phyloP scores from a whole-genome alignment of 345 rosid genomes.

The Murraya koenigii region DNA sequence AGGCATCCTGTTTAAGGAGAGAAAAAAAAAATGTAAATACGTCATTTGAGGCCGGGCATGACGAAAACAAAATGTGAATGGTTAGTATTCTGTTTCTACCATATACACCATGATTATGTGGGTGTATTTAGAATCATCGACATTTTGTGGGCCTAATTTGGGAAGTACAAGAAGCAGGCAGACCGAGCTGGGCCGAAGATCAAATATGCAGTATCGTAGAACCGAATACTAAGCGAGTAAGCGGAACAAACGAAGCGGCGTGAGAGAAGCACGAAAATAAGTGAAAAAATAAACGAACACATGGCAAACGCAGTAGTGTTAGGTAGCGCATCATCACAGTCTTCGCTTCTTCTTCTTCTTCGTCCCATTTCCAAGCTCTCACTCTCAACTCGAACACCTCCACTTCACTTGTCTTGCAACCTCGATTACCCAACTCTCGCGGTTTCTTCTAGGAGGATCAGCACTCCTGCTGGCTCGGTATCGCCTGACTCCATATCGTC shows the following conservation, averaged over 20 bases:
- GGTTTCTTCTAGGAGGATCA: slow-evolving; percentile 18
- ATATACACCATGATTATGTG: fast-evolving
- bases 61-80: too few relatives aligned
- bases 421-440: not conserved
- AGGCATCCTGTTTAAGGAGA: too few relatives aligned
- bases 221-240: not conserved
- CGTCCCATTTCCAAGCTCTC: slow-evolving; percentile 18
- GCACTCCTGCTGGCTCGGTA: slow-evolving; percentile 11
- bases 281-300: not conserved
- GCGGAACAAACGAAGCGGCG: not conserved
- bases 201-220: not conserved
- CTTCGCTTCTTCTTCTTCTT: slow-evolving; percentile 34
- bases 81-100: too few relatives aligned
- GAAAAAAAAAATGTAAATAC: too few relatives aligned
- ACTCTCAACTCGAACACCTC: not conserved
- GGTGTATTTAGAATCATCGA: not conserved
- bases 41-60: too few relatives aligned
- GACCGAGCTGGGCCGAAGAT: not conserved
- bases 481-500: slow-evolving; percentile 29
- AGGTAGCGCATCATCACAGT: slow-evolving; percentile 29
- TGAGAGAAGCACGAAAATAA: not conserved
- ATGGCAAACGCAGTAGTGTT: slow-evolving; percentile 33
- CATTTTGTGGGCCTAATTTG: not conserved
- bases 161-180: not conserved
- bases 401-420: not conserved